Conservation (phyloP, 2,329 filamentous ascomycete species). For the Cyphellophora europaea region DNA sequence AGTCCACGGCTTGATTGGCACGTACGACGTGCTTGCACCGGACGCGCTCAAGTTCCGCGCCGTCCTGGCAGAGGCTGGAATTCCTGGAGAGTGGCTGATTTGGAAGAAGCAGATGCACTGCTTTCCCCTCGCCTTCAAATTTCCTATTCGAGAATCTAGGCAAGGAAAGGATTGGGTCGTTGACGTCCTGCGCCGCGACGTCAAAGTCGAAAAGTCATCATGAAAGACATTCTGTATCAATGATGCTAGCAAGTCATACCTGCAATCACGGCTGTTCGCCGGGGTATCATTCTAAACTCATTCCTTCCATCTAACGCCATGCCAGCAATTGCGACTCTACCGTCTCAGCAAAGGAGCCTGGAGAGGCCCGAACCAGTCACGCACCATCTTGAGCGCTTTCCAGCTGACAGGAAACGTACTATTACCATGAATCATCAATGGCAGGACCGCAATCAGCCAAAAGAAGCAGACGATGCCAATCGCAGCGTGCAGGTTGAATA, state of each 20-base stretch:
- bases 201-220: too few species aligned
- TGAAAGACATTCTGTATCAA: too few species aligned
- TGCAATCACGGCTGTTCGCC: too few species aligned
- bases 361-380: background rate
- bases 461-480: constrained; percentile 26
- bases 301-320: too few species aligned
- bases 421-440: constrained; percentile 27
- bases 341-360: too few species aligned
- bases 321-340: too few species aligned
- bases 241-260: too few species aligned
- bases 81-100: constrained; percentile 46
- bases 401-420: constrained; percentile 5
- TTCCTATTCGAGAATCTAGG: background rate
- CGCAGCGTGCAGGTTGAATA: constrained; percentile 21
- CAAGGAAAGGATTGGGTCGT: background rate
- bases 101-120: constrained; percentile 55
- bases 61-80: constrained; percentile 31
- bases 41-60: constrained; percentile 42
- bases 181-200: background rate
- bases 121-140: constrained; percentile 40
- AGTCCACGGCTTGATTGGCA: constrained; percentile 44
- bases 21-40: constrained; percentile 44
- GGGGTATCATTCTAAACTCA: too few species aligned
- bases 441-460: constrained; percentile 29
- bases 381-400: background rate